Base-by-base conservation (phyloP, 1,139 yeast species). In the Sugiyamaella grinbergsii region DNA sequence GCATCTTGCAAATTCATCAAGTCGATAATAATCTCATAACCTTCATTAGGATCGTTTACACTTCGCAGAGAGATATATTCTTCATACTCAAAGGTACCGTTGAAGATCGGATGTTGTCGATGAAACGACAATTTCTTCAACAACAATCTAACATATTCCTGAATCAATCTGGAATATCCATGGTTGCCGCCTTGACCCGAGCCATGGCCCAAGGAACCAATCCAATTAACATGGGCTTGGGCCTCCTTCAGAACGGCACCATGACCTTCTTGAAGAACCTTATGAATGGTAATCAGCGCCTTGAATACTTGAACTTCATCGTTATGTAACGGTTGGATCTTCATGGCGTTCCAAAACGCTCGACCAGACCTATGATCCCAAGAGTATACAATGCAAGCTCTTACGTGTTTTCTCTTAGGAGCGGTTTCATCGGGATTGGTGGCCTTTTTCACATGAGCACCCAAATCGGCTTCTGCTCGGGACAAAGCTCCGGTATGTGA, bases 231-330 rank as follows among this genome's bases (percentile, higher is more conserved):
- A 65, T 90, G 90, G 55, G 83, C 77, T 64, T 83, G 87, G 1
- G 90, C 97, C 62, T 90, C 97, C 51, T 81, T 79, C 62, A 93
- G 73, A 7, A 89, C 83, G 37, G 88, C 79, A 13, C 93, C 91
- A 65, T 93, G 98, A 7, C 98, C 98, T 67, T 93, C 98, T 68
- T 93, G 98, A 19, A 91, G 72, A n/a, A 93, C 95, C 66, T 91
- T 91, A 65, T 93, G 98, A 49, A 90, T 79, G 62, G 88, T 79
- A 52, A 91, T 87, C 64, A 93, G 73, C n/a, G 95, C 85, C 66
- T 93, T 93, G 72, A 90, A 91, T 57, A 87, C 71, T 68, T 85
- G 95, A 22, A 90, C 78, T 60, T 89, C 95, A 61, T 86, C 93
- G 51, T 81, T 79, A 58, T 85, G 90, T 55, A 90, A 73, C 1